Evolutionary conservation across 148 eudicot genomes (phyloP), one percentile per base, ranked within the genome.

Genomic region (Rhododendron williamsianum): DNA sequence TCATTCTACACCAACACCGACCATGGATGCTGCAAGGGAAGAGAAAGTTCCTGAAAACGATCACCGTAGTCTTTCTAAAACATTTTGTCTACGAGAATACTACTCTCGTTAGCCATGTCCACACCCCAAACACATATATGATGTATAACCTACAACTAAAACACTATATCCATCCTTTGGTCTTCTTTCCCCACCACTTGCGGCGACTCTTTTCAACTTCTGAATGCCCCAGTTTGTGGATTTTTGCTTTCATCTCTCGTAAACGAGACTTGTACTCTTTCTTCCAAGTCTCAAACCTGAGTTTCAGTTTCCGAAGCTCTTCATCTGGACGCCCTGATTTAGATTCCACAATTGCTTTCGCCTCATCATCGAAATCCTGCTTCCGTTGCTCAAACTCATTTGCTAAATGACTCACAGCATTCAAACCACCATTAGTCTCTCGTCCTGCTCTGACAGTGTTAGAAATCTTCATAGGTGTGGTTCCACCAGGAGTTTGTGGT

Each of bases 131-230:
- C 12, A 36, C 16, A 36, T 33, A 54, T 36, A 33, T 30, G 51
- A 63, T 19, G n/a, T 38, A 49, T 25, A 38, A 18, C 30, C 77
- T 60, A 46, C 18, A 85, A 12, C 74, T 51, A 69, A 76, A 77
- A 54, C 43, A 65, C 86, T 83, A 88, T 48, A 81, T 49, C 46
- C 76, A 10, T 89, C 85, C 87, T 63, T 86, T 88, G 84, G 88
- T 90, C 76, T 86, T 91, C 92, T 87, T 91, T 78, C 93, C 93
- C 97, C 97, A 96, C 98, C 98, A 94, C 88, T 89, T 96, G 83
- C 91, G 81, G 30, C 89, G 88, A 58, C 90, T 81, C 81, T 90
- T 93, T 18, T 92, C 95, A 3, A 79, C 82, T 67, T 93, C 94
- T 23, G 86, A 67, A 76, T 87, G 86, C 46, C 87, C 90, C 77